phyloP scores from a whole-genome alignment of 2,329 filamentous ascomycete species.

The Penicillium verrucosum region DNA sequence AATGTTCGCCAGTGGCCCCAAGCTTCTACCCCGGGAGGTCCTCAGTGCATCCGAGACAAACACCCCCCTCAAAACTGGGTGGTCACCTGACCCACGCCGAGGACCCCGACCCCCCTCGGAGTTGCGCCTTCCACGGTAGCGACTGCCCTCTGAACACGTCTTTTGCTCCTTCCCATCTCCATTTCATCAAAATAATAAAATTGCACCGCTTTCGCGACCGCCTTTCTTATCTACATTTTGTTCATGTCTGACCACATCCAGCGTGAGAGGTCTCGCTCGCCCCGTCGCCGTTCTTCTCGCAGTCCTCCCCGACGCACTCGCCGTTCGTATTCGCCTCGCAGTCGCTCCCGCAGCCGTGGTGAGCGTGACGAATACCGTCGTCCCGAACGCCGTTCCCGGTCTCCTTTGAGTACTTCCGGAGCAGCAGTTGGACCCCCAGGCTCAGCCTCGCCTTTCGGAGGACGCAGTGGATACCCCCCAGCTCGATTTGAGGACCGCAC shows the following conservation, averaged over 20 bases:
- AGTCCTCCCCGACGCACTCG: slow-evolving; percentile 75
- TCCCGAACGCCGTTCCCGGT: slow-evolving; percentile 72
- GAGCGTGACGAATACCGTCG: slow-evolving; percentile 68
- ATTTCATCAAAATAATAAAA: not conserved
- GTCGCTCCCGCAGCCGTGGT: slow-evolving; percentile 68
- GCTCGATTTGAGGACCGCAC: slow-evolving; percentile 78
- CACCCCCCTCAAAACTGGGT: slow-evolving; percentile 8
- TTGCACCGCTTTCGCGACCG: not conserved
- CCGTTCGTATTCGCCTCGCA: slow-evolving; percentile 75
- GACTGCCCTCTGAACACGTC: slow-evolving; percentile 3
- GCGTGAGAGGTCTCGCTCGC: slow-evolving; percentile 73
- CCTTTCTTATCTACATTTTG: not conserved
- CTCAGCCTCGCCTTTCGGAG: slow-evolving; percentile 56
- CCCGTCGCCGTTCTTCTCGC: slow-evolving; percentile 66
- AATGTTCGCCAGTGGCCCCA: slow-evolving; percentile 1
- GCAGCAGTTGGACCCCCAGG: slow-evolving; percentile 62
- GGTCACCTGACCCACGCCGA: slow-evolving; percentile 22
- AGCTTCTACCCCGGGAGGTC: slow-evolving; percentile 16
- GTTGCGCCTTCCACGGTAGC: slow-evolving; percentile 1
- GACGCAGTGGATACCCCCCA: slow-evolving; percentile 63
- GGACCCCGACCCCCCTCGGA: slow-evolving; percentile 5
- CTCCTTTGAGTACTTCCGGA: slow-evolving; percentile 74
- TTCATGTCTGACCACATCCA: slow-evolving; percentile 46
- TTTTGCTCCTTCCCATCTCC: slow-evolving; percentile 8
- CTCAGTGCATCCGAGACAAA: slow-evolving; percentile 11